Percentiles rank a stretch among this genome's conserved stretches.
These are phyloP conservation scores for Podospora pseudoanserina DNA, from an alignment of 495 filamentous ascomycete genomes.

Conservation along the genomic window DNA sequence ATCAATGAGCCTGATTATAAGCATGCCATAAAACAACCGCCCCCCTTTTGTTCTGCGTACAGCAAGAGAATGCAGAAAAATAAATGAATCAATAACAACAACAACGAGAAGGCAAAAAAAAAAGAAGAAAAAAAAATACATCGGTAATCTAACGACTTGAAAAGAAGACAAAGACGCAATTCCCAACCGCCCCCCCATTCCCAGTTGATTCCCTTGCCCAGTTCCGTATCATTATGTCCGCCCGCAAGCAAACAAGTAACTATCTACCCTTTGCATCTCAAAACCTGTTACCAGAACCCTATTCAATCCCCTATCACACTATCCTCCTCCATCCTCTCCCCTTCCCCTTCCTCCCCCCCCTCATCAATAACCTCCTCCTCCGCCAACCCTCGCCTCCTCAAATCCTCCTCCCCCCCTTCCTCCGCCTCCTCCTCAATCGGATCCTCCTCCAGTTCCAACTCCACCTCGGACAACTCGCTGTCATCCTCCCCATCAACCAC, in stretches of 20 bases:
- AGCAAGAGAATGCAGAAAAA: not conserved
- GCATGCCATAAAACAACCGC: not conserved
- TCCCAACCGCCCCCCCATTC: not conserved
- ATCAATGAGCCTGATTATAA: too few species aligned
- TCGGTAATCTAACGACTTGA: not conserved
- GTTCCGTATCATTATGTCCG: not conserved
- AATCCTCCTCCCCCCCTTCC: conserved; percentile 55
- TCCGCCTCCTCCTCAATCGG: not conserved
- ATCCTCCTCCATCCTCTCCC: conserved; percentile 49
- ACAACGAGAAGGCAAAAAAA: conserved; percentile 5
- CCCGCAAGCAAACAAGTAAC: not conserved
- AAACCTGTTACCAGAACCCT: not conserved
- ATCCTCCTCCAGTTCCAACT: conserved; percentile 43
- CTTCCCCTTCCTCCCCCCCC: conserved; percentile 43
- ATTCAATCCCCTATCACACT: conserved; percentile 67
- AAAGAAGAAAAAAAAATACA: conserved; percentile 12
- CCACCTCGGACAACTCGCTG: conserved; percentile 43
- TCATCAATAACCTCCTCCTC: conserved; percentile 46
- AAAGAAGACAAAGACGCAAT: conserved; percentile 1
- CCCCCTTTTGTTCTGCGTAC: not conserved
- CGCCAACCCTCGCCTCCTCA: conserved; percentile 56
- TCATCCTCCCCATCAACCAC: conserved; percentile 50
- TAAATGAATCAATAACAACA: not conserved
- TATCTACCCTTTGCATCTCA: too few species aligned
- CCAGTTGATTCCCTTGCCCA: not conserved